Evolutionary conservation across 805 yeast species (phyloP).

Genomic region (Saccharomyces mikatae): DNA sequence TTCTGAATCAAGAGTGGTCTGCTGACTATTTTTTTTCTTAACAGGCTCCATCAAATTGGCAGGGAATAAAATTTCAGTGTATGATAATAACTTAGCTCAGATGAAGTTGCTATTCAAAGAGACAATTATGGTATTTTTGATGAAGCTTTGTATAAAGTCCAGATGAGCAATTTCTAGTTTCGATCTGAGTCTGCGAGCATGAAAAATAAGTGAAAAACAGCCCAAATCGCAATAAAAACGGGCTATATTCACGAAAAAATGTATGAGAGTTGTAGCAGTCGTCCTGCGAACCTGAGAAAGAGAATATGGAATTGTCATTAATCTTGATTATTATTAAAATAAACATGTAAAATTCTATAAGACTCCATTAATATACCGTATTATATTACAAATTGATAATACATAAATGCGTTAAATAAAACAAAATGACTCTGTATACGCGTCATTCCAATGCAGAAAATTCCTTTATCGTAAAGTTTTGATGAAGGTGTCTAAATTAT

Average conservation of each 20-base stretch:
- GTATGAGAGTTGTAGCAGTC: not conserved
- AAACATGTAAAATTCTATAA: not conserved
- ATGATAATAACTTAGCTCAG: not conserved
- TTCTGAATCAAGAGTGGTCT: not conserved
- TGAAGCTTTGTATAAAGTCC: not conserved
- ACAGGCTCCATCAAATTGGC: not conserved
- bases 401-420: not conserved
- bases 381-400: not conserved
- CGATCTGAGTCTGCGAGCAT: not conserved
- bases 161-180: not conserved
- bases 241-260: not conserved
- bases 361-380: not conserved
- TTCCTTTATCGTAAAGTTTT: slow-evolving; percentile 51
- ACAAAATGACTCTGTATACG: not conserved
- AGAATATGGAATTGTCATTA: not conserved
- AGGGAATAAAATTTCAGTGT: not conserved
- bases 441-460: not conserved
- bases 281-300: not conserved
- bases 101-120: not conserved
- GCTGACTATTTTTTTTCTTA: not conserved
- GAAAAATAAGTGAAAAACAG: not conserved
- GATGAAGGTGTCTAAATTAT: slow-evolving; percentile 86
- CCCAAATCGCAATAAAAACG: not conserved
- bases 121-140: not conserved
- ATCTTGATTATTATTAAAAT: not conserved